Percentiles rank a stretch among this genome's conserved stretches.
phyloP scores from a whole-genome alignment of 176 grass and related monocot genomes.

The Alloteropsis semialata region DNA sequence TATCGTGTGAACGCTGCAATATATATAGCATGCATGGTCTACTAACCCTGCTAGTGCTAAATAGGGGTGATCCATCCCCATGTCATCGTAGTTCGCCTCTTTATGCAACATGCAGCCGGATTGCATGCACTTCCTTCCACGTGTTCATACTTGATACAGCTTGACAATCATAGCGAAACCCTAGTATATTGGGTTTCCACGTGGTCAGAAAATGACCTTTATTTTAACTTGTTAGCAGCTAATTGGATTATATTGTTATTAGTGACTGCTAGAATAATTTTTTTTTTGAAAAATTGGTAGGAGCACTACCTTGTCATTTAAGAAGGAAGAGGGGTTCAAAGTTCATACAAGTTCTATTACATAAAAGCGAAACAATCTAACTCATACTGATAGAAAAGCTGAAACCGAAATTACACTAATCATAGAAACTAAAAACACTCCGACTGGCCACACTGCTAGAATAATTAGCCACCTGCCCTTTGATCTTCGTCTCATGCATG shows the following conservation, averaged over 20 bases:
- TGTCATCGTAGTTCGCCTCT: background rate
- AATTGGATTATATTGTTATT: background rate
- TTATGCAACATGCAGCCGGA: constrained; percentile 1
- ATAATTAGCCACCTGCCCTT: background rate
- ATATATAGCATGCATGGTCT: too few relatives aligned
- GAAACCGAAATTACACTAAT: too few relatives aligned
- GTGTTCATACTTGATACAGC: constrained; percentile 10
- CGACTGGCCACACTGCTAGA: too few relatives aligned
- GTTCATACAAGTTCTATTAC: too few relatives aligned
- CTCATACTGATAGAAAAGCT: too few relatives aligned
- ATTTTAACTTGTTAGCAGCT: background rate
- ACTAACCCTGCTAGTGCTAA: background rate
- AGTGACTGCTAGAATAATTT: background rate
- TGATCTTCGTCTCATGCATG: background rate
- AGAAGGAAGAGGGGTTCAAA: too few relatives aligned
- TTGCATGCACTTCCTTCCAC: constrained; percentile 23
- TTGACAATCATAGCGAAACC: background rate
- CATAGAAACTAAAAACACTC: too few relatives aligned
- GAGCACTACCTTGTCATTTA: too few relatives aligned
- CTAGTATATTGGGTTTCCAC: background rate
- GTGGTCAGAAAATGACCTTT: too few relatives aligned
- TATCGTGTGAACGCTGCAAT: constrained; percentile 22
- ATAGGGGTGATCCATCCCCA: background rate
- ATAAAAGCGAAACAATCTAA: too few relatives aligned
- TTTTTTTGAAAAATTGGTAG: too few relatives aligned